Percentiles rank a stretch among this genome's conserved stretches.
Conservation (phyloP, 352 stramenopile genomes). For the Phytopythium cucurbitacearum region DNA sequence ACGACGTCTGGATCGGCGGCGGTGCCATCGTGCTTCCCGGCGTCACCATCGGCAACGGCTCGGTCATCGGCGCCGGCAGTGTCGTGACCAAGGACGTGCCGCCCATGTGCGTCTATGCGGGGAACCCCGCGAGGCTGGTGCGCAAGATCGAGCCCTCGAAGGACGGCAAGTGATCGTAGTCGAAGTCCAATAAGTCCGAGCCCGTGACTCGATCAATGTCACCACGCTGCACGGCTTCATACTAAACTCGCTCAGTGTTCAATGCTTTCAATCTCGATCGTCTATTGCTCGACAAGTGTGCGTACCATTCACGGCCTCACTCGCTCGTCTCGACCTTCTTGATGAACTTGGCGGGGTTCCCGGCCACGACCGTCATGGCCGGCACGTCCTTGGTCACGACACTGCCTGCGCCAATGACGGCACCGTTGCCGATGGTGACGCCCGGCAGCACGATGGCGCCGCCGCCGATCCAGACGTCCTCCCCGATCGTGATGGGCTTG, state of each 20-base stretch:
- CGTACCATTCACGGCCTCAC: no score
- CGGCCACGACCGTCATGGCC: slow-evolving; percentile 48
- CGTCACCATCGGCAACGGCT: slow-evolving; percentile 56
- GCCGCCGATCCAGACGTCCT: slow-evolving; percentile 83
- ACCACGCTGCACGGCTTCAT: no score
- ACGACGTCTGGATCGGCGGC: slow-evolving; percentile 83
- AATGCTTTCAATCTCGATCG: no score
- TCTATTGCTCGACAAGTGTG: no score
- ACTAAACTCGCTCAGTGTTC: no score
- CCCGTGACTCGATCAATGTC: no score
- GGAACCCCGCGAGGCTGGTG: slow-evolving; percentile 73
- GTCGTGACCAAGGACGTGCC: slow-evolving; percentile 78
- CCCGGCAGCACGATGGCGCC: slow-evolving; percentile 57
- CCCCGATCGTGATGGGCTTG: slow-evolving; percentile 65
- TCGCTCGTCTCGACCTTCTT: slow-evolving; percentile 32
- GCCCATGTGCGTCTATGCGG: slow-evolving; percentile 49
- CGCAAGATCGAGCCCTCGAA: slow-evolving; percentile 31
- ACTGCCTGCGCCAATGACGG: slow-evolving; percentile 67
- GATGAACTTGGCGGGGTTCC: slow-evolving; percentile 74
- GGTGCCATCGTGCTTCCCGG: slow-evolving; percentile 57
- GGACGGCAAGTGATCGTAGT: no score
- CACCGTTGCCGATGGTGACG: slow-evolving; percentile 56
- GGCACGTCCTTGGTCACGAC: slow-evolving; percentile 78
- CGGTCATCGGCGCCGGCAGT: slow-evolving; percentile 67
- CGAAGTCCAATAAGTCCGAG: no score